phyloP scores from a whole-genome alignment of 2,329 filamentous ascomycete genomes.

The Aspergillus ustus region DNA sequence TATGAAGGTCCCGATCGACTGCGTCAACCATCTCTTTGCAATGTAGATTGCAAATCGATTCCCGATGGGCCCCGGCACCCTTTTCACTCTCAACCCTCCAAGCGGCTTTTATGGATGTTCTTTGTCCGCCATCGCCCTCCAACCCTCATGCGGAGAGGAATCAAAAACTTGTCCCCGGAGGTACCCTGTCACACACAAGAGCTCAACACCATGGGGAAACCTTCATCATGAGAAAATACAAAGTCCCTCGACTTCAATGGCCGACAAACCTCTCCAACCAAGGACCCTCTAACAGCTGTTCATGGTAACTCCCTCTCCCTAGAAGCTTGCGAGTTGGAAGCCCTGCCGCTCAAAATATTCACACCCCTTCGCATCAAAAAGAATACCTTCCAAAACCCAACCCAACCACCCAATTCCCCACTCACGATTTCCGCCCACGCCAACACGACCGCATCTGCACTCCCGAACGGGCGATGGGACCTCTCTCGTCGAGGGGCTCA shows the following conservation, averaged over 20 bases:
- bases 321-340: slow-evolving; percentile 14
- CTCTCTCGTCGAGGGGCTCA: slow-evolving; percentile 19
- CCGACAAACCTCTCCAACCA: not conserved
- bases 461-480: slow-evolving; percentile 10
- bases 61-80: slow-evolving; percentile 59
- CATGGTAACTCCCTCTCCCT: not conserved
- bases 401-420: not conserved
- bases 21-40: slow-evolving; percentile 68
- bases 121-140: slow-evolving; percentile 84
- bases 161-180: slow-evolving; percentile 95
- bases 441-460: not conserved
- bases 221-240: not conserved
- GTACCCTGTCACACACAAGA: slow-evolving; percentile 80
- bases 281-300: slow-evolving; percentile 7
- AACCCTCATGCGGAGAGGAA: slow-evolving; percentile 66
- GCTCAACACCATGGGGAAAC: slow-evolving; percentile 32
- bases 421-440: not conserved
- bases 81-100: slow-evolving; percentile 42
- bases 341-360: not conserved
- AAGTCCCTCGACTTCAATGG: slow-evolving; percentile 1
- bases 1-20: slow-evolving; percentile 61
- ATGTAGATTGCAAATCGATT: slow-evolving; percentile 56
- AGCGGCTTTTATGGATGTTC: slow-evolving; percentile 93
- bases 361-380: not conserved
- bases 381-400: not conserved